Percentiles rank a stretch among this genome's conserved stretches.
Evolutionary conservation across 2,329 filamentous ascomycete species (phyloP).

Genomic region (Coniochaeta sp.): DNA sequence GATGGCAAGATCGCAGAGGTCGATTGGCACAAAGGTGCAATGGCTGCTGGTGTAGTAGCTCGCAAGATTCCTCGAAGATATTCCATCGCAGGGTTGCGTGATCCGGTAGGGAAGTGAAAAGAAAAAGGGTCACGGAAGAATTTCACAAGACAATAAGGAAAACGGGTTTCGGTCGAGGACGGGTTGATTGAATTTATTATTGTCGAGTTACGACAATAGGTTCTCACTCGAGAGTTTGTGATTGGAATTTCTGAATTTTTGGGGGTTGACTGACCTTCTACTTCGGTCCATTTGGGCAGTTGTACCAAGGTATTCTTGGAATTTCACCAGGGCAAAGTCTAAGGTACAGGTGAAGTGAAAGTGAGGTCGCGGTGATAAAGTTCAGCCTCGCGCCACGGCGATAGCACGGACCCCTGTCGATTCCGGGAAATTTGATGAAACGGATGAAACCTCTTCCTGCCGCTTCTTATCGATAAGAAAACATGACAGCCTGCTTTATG

Average conservation of each 20-base stretch:
- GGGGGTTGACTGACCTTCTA: neutral
- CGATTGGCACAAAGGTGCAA: neutral
- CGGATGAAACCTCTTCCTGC: neutral
- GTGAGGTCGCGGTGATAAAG: neutral
- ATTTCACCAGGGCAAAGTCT: neutral
- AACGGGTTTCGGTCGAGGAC: neutral
- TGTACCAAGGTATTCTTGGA: neutral
- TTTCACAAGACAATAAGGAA: neutral
- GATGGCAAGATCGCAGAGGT: neutral
- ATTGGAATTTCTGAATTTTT: neutral
- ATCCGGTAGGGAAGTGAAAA: neutral
- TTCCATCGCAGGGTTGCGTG: neutral
- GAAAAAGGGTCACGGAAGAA: neutral
- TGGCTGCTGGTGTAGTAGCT: neutral
- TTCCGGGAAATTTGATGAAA: neutral
- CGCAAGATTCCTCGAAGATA: neutral
- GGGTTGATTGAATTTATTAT: neutral
- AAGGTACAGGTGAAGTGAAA: neutral
- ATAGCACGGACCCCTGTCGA: neutral
- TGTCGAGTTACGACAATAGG: neutral
- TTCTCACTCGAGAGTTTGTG: neutral
- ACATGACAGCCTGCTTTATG: too few species aligned
- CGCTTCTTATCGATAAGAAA: neutral
- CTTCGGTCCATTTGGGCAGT: neutral
- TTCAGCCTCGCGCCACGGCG: neutral